These are phyloP conservation scores for Tuber calosporum DNA, from an alignment of 495 filamentous ascomycete genomes.

Conservation along the genomic window DNA sequence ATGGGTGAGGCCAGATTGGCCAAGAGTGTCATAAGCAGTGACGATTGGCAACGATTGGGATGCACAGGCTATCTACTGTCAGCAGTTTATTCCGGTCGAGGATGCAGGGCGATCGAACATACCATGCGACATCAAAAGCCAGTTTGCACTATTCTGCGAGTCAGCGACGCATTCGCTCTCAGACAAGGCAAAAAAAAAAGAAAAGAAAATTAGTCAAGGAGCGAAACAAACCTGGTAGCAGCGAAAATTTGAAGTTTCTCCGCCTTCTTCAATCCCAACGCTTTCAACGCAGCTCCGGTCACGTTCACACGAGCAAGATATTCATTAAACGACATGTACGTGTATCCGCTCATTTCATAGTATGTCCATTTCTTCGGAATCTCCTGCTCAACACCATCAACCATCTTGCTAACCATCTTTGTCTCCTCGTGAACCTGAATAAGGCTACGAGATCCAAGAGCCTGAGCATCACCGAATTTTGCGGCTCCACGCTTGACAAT, in stretches of 20 bases:
- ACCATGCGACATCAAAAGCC: constrained; percentile 69
- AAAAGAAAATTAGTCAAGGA: neutral
- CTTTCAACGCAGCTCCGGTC: constrained; percentile 68
- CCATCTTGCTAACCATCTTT: constrained; percentile 94
- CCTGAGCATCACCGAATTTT: constrained; percentile 83
- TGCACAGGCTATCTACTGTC: constrained; percentile 47
- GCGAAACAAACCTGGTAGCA: constrained; percentile 58
- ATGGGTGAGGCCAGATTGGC: constrained; percentile 85
- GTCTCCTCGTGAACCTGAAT: constrained; percentile 81
- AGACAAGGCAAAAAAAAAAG: neutral
- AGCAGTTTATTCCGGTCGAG: constrained; percentile 6
- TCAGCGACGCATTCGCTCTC: neutral
- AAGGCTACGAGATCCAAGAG: constrained; percentile 70
- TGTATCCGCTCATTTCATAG: constrained; percentile 85
- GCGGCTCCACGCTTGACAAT: constrained; percentile 69
- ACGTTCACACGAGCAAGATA: constrained; percentile 70
- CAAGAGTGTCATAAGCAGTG: constrained; percentile 95
- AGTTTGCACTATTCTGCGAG: constrained; percentile 52
- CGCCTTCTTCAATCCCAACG: constrained; percentile 65
- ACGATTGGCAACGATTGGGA: constrained; percentile 95
- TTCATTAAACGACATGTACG: constrained; percentile 78
- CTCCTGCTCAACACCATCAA: constrained; percentile 81
- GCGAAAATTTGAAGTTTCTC: constrained; percentile 84
- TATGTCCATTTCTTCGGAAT: constrained; percentile 95
- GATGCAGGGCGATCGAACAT: constrained; percentile 18